Percentiles rank a stretch among this genome's conserved stretches.
phyloP scores from a whole-genome alignment of 176 grass and related monocot species.

The Bolboschoenus planiculmis region DNA sequence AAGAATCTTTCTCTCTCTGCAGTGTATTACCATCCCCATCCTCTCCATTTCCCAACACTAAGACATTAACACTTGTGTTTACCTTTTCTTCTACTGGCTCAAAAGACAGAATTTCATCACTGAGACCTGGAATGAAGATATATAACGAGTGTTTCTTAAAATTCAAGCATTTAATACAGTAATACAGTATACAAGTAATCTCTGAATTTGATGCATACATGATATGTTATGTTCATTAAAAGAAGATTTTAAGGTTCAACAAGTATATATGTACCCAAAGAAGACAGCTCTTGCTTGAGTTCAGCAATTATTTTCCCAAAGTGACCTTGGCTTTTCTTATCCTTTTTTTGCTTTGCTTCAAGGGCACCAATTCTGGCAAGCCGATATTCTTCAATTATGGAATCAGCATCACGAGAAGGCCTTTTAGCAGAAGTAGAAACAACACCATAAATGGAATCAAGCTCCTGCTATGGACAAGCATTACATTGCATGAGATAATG shows the following conservation, averaged over 20 bases:
- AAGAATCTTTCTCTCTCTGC: conserved; percentile 10
- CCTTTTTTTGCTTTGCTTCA: conserved; percentile 62
- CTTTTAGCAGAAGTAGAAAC: conserved; percentile 35
- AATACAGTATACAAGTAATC: neutral
- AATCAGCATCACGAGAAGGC: conserved; percentile 26
- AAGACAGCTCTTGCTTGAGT: conserved; percentile 31
- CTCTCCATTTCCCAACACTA: conserved; percentile 23
- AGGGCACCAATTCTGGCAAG: conserved; percentile 46
- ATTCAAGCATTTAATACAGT: neutral
- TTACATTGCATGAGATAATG: conserved; percentile 6
- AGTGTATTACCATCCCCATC: neutral
- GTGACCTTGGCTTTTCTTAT: conserved; percentile 49
- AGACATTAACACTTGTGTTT: conserved; percentile 29
- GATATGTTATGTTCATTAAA: conserved; percentile 16
- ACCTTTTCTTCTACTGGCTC: conserved; percentile 2
- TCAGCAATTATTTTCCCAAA: conserved; percentile 30
- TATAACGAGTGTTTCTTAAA: conserved; percentile 12
- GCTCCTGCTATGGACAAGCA: conserved; percentile 38
- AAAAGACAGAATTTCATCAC: conserved; percentile 31
- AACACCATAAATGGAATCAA: conserved; percentile 42
- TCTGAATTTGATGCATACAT: conserved; percentile 1
- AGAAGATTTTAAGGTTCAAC: conserved; percentile 15
- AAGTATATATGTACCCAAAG: conserved; percentile 25
- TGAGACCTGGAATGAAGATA: conserved; percentile 29
- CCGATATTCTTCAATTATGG: conserved; percentile 53